Percentiles rank a stretch among this genome's conserved stretches.
Evolutionary conservation across 306 rosid genomes (phyloP).

Genomic region (Cicer judaicum): DNA sequence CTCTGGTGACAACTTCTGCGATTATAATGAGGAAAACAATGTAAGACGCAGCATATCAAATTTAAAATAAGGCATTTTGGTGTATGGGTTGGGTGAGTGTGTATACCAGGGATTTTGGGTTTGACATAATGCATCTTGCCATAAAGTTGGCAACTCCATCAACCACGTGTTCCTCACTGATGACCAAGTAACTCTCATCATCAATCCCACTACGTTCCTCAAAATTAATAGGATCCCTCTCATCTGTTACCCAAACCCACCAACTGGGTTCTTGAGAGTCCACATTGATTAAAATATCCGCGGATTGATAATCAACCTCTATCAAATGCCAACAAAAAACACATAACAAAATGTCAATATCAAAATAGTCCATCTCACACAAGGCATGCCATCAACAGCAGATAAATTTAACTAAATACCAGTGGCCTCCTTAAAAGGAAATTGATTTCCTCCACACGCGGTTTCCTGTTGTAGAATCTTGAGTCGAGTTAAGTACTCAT

Average conservation of each 20-base stretch:
- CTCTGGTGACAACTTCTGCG: slow-evolving; percentile 86
- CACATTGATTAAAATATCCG: slow-evolving; percentile 78
- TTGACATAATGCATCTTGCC: slow-evolving; percentile 86
- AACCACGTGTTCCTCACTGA: slow-evolving; percentile 86
- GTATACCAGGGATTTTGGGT: slow-evolving; percentile 76
- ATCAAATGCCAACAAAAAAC: slow-evolving; percentile 39
- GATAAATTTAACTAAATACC: slow-evolving; percentile 52
- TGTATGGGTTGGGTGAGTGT: not conserved
- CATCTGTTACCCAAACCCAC: slow-evolving; percentile 98
- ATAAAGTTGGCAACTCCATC: slow-evolving; percentile 94
- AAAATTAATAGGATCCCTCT: slow-evolving; percentile 58
- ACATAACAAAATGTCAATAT: slow-evolving; percentile 7
- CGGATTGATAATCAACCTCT: slow-evolving; percentile 71
- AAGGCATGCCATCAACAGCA: slow-evolving; percentile 17
- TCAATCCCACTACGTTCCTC: slow-evolving; percentile 93
- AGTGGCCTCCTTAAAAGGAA: slow-evolving; percentile 87
- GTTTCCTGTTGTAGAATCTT: slow-evolving; percentile 63
- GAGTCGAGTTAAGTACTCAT: slow-evolving; percentile 66
- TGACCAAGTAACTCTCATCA: slow-evolving; percentile 75
- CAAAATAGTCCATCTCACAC: slow-evolving; percentile 1
- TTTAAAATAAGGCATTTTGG: not conserved
- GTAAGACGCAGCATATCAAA: slow-evolving; percentile 37
- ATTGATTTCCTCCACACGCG: slow-evolving; percentile 58
- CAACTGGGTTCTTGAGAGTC: slow-evolving; percentile 75
- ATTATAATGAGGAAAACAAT: slow-evolving; percentile 38